phyloP scores from a whole-genome alignment of 139 green algal genomes.

The Chlamydomonas urium region DNA sequence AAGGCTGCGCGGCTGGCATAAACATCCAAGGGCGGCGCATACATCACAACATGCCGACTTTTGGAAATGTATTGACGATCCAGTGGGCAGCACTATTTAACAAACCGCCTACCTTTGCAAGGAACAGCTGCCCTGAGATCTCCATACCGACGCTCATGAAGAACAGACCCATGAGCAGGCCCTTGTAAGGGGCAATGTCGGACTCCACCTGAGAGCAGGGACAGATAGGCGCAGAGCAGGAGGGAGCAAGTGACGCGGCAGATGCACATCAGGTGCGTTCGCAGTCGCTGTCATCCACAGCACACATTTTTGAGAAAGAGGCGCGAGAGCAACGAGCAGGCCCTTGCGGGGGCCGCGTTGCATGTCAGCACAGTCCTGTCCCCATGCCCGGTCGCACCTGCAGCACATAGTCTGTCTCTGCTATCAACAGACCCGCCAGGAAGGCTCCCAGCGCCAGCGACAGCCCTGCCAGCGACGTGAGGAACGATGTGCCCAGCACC shows the following conservation, averaged over 20 bases:
- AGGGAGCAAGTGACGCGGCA: neutral
- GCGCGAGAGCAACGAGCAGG: too few relatives aligned
- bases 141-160: slow-evolving; percentile 98
- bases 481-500: slow-evolving; percentile 53
- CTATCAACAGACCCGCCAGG: slow-evolving; percentile 93
- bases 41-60: too few relatives aligned
- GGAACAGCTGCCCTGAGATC: slow-evolving; percentile 38
- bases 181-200: slow-evolving; percentile 97
- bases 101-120: slow-evolving; percentile 22
- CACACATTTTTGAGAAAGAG: neutral
- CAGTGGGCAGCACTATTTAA: too few relatives aligned
- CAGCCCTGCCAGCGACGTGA: slow-evolving; percentile 73
- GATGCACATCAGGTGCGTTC: neutral
- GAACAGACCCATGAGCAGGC: slow-evolving; percentile 98
- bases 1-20: too few relatives aligned
- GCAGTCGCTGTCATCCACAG: neutral
- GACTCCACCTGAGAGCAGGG: slow-evolving; percentile 77
- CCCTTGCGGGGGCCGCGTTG: too few relatives aligned
- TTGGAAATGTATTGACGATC: too few relatives aligned
- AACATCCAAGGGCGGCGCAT: too few relatives aligned
- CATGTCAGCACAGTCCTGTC: too few relatives aligned
- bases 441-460: slow-evolving; percentile 96
- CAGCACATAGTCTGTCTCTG: slow-evolving; percentile 96
- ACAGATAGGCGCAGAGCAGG: neutral
- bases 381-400: slow-evolving; percentile 46